These are phyloP conservation scores for Parachaetomium inaequale DNA, from an alignment of 495 filamentous ascomycete genomes.

Conservation along the genomic window DNA sequence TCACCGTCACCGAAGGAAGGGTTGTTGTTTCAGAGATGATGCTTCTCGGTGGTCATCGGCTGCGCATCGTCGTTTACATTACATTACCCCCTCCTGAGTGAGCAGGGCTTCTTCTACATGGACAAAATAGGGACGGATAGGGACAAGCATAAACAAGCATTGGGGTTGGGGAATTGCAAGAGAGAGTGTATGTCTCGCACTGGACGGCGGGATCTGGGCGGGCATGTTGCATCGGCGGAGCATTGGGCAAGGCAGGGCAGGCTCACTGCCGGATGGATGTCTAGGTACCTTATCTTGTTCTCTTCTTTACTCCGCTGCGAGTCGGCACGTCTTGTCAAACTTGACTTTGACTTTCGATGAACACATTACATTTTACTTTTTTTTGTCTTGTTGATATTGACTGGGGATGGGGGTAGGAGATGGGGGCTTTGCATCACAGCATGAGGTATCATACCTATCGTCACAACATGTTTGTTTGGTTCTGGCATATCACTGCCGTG, in stretches of 20 bases:
- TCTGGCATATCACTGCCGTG: too few relatives aligned
- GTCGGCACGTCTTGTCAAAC: slow-evolving; percentile 7
- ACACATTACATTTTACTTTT: too few relatives aligned
- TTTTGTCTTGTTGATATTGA: background rate
- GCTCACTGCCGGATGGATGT: background rate
- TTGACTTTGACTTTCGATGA: background rate
- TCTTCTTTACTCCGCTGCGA: slow-evolving; percentile 8
- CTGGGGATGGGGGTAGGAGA: background rate
- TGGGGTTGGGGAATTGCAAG: background rate
- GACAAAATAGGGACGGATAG: slow-evolving; percentile 8
- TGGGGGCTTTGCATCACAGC: background rate
- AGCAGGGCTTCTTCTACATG: background rate
- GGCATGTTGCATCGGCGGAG: background rate
- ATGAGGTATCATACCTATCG: background rate
- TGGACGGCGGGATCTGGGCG: slow-evolving; percentile 6
- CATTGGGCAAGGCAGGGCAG: slow-evolving; percentile 9
- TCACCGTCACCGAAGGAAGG: background rate
- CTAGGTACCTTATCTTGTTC: background rate
- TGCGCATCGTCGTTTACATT: background rate
- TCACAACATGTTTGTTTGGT: background rate
- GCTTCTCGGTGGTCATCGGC: background rate
- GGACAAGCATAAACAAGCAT: slow-evolving; percentile 13
- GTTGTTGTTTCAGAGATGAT: background rate
- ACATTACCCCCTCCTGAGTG: background rate
- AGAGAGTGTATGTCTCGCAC: background rate